phyloP scores from a whole-genome alignment of 2,329 filamentous ascomycete genomes.

The Pyricularia pennisetigena region DNA sequence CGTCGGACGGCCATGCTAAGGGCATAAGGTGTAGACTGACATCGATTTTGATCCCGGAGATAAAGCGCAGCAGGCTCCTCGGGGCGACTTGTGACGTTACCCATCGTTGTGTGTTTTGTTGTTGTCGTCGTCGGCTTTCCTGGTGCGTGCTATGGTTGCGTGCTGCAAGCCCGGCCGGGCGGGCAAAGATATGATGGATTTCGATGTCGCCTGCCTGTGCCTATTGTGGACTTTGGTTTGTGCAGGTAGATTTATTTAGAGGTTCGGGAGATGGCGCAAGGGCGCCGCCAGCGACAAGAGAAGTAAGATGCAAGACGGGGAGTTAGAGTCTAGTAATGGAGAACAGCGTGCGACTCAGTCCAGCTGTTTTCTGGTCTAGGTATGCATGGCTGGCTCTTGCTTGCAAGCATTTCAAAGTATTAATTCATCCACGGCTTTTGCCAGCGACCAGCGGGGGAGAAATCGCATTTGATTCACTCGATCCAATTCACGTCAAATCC shows the following conservation, averaged over 20 bases:
- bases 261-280: neutral
- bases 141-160: neutral
- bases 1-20: constrained; percentile 5
- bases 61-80: constrained; percentile 76
- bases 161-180: neutral
- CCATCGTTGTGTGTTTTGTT: constrained; percentile 52
- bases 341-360: neutral
- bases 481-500: neutral
- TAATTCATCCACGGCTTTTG: neutral
- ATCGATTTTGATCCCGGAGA: constrained; percentile 82
- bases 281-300: neutral
- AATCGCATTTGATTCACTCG: neutral
- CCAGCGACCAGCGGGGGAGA: neutral
- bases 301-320: neutral
- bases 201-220: neutral
- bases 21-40: constrained; percentile 42
- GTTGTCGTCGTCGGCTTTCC: neutral
- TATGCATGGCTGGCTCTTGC: neutral
- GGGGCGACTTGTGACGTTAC: constrained; percentile 79
- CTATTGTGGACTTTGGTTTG: neutral
- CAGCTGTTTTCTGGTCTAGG: neutral
- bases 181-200: neutral
- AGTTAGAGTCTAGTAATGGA: neutral
- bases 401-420: neutral
- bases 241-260: neutral